Conservation (phyloP, 768 basidiomycete species). For the Lactarius deliciosus region DNA sequence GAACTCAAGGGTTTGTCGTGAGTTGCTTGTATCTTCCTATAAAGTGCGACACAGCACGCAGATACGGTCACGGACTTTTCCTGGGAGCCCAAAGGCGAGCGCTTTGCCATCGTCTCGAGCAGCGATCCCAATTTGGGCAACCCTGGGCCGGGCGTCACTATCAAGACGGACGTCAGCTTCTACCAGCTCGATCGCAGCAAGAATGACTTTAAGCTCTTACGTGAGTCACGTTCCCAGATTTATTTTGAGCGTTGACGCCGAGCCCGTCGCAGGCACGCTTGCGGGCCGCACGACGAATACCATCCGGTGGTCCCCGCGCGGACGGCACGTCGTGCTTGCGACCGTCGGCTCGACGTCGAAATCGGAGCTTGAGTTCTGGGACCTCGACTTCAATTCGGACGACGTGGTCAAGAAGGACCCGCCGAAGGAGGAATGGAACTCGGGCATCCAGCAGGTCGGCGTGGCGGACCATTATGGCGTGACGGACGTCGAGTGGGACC, state of each 20-base stretch:
- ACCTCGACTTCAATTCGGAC: conserved; percentile 82
- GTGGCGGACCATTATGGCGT: conserved; percentile 94
- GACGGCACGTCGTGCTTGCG: conserved; percentile 92
- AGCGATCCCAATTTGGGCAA: conserved; percentile 92
- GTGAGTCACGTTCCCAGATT: conserved; percentile 44
- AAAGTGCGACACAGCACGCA: conserved; percentile 35
- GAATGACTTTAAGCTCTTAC: conserved; percentile 90
- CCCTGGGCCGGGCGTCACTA: conserved; percentile 85
- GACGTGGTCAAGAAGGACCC: conserved; percentile 50
- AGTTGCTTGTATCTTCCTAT: background rate
- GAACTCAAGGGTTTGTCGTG: conserved; percentile 80
- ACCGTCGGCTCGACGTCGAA: conserved; percentile 94
- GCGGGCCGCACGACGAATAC: conserved; percentile 86
- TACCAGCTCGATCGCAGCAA: conserved; percentile 91
- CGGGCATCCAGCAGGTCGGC: conserved; percentile 80
- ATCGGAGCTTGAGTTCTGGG: conserved; percentile 99
- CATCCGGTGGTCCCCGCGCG: conserved; percentile 94
- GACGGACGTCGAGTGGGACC: conserved; percentile 98
- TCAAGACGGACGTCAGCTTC: conserved; percentile 95
- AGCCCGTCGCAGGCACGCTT: conserved; percentile 56
- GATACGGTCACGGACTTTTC: conserved; percentile 95
- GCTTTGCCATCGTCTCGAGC: conserved; percentile 94
- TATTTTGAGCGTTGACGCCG: conserved; percentile 11
- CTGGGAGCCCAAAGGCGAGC: conserved; percentile 96
- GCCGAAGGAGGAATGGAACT: conserved; percentile 75